Percentiles rank a stretch among this genome's conserved stretches.
Evolutionary conservation across 129 eudicot genomes (phyloP).

Genomic region (Tanacetum coccineum): DNA sequence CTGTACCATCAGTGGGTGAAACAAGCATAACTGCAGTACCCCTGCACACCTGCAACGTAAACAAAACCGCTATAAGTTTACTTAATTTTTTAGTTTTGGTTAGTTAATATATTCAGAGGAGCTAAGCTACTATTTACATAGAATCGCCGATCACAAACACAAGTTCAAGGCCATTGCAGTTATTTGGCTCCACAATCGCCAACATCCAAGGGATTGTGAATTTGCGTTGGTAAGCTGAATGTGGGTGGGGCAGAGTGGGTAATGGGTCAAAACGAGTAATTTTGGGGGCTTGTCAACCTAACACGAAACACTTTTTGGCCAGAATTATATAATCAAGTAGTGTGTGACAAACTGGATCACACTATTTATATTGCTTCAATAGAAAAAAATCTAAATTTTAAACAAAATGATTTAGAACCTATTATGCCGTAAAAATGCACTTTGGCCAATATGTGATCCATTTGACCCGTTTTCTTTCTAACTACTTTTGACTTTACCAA

Average conservation of each 20-base stretch:
- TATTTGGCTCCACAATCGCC: neutral
- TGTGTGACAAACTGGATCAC: too few species aligned
- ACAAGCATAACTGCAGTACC: constrained; percentile 99
- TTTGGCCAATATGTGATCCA: too few species aligned
- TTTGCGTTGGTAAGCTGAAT: neutral
- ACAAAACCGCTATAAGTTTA: neutral
- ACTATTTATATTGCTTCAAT: too few species aligned
- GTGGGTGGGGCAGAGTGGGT: neutral
- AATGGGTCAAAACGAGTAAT: neutral
- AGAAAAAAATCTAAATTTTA: too few species aligned
- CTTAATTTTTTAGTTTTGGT: neutral
- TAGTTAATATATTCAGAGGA: neutral
- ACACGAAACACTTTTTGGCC: too few species aligned
- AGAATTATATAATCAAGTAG: too few species aligned
- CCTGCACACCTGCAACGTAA: constrained; percentile 73
- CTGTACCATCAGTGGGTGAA: constrained; percentile 97
- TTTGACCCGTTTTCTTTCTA: too few species aligned
- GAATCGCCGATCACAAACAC: neutral
- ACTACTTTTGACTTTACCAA: too few species aligned
- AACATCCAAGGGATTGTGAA: neutral
- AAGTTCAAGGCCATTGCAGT: constrained; percentile 1
- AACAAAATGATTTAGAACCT: too few species aligned
- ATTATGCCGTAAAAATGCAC: too few species aligned
- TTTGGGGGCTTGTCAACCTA: neutral
- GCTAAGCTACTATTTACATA: neutral